Evolutionary conservation across 2,329 filamentous ascomycete species (phyloP), one percentile per base, ranked within the genome.

Genomic region (Penicillium olsonii): DNA sequence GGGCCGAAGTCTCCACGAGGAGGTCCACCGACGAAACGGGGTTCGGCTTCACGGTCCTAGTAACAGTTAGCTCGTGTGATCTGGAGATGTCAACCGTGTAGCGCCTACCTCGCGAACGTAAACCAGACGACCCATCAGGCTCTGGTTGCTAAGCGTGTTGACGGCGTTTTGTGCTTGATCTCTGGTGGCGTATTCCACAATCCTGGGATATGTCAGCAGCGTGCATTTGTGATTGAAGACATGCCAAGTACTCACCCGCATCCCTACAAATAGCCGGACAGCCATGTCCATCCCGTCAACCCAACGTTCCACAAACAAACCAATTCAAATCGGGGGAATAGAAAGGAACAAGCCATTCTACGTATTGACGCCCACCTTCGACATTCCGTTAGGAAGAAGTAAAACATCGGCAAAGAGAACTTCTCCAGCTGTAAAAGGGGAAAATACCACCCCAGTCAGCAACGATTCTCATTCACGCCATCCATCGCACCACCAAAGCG

Each of bases 361-460:
- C 82, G 80, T 85, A 81, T 88, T 88, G 83, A 87, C 85, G 91
- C 90, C 90, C 92, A 97, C 92, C 92, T 99, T 99, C 90, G 92
- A 97, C 94, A 99, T 99, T 92, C 94, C 94, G 84, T 99, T 99
- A 71, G 94, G 94, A 87, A 99, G 91, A 77, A 96, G 83, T 78
- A 99, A 87, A 72, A 99, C 94, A 84, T 99, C 94, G 81, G 94
- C 94, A 80, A 96, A 99, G 80, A 97, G 85, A 75, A 99, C 94
- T 77, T 97, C 92, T 84, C 94, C 94, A 80, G 94, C 94, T 97
- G 77, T 65, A 70, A 60, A 33, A 55, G 56, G 41, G 48, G 45
- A 43, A 42, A 41, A 37, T 39, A 24, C 37, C 53, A 48, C 56
- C 55, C n/a, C 29, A 43, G 51, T 56, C 42, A 60, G 52, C 49